Base-by-base conservation (phyloP, 495 filamentous ascomycete species). In the Penicillium egyptiacum region DNA sequence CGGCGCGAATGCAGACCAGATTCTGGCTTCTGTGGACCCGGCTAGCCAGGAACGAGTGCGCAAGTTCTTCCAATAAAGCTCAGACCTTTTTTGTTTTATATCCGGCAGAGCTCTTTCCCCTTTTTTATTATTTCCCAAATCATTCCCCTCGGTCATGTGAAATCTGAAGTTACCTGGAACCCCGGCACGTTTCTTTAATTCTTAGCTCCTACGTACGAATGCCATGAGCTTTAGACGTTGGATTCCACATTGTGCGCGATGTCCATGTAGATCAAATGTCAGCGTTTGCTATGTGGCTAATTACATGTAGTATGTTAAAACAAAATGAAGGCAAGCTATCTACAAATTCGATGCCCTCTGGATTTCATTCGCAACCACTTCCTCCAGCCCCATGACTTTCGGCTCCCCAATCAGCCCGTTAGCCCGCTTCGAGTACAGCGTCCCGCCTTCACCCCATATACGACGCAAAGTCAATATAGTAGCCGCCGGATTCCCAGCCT, bases 31-130 rank as follows among this genome's bases (percentile, higher is more conserved):
- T 17, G 82, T 96, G 59, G 80, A 82, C 19, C 86, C 87, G 2
- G 89, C 93, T 54, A 87, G 83, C 56, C 90, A 93, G 72, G 81
- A 85, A 62, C 83, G 85, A 1, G 88, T 96, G 49, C 82, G 87
- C 59, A 80, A 79, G 42, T 84, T 86, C 70, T 91, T 92, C 76
- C 72, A 79, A 59, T 90, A 70, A 59, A 68, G 50, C 55, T 53
- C 43, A 35, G 45, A 55, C 53, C 26, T 63, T 59, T 63, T 59
- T 54, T 63, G 65, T 63, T 61, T 47, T 59, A 60, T 66, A 68
- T 65, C 65, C 35, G 56, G 64, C 53, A 53, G 39, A 53, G 11
- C n/a, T 39, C 59, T 53, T 10, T 39, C 20, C 50, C 47, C 31
- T 43, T 56, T 46, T 23, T 59, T 59, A 57, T 56, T 57, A 45